Base-by-base conservation (phyloP, 2,329 filamentous ascomycete species). In the Penicillium griseofulvum region DNA sequence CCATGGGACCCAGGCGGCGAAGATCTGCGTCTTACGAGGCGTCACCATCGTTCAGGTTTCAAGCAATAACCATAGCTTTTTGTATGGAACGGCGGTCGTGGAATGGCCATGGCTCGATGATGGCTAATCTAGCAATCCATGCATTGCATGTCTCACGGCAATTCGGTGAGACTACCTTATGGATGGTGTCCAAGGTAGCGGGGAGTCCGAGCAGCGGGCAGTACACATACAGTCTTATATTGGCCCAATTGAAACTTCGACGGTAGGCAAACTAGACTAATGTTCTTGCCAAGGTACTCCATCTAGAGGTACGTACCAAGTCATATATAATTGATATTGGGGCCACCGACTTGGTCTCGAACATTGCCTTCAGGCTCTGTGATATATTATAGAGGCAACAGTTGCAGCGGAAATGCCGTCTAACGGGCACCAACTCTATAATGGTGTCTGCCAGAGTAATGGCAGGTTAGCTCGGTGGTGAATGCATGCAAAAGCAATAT, bases 21-120 rank as follows among this genome's bases (percentile, higher is more conserved):
- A 52, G 46, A 37, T 54, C 19, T 43, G 14, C 38, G 61, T 64
- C 52, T 56, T 55, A 62, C 63, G 47, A 52, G 12, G 38, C 33
- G 19, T 49, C 46, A 12, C 29, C 19, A 41, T 50, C 26, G 17
- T 29, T 49, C 29, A 12, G 31, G 26, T 45, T 58, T 45, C 57
- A 26, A 58, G 54, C 43, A 63, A 50, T 28, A 55, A 55, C 43
- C 51, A 57, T 62, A 56, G 44, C 33, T 55, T n/a, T 61, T 51
- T 61, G 53, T 57, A 63, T 52, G 46, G 24, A 24, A 47, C 55
- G 56, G 59, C 50, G 26, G 26, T 34, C 26, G 19, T 46, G 57
- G 57, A 62, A 62, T 56, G 22, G 24, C 36, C n/a, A 10, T 63
- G 55, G 56, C 53, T 65, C 54, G 62, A 62, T 55, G 22, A 43